Base-by-base conservation (phyloP, 306 rosid genomes). In the Trifolium dubium region DNA sequence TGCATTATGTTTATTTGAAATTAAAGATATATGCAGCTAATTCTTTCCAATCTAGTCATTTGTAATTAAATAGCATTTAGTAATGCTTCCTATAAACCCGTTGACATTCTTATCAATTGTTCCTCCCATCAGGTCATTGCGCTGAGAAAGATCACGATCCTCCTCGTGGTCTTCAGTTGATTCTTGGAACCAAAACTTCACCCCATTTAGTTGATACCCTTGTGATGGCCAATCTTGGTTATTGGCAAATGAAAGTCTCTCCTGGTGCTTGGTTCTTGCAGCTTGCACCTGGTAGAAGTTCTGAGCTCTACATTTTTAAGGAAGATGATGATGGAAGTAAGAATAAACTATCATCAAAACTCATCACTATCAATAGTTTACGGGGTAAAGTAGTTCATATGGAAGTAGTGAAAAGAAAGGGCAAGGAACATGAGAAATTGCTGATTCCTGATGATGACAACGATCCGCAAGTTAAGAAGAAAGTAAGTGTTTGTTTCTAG, bases 191-290 rank as follows among this genome's bases (percentile, higher is more conserved):
- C 55, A 90, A 87, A 79, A 90, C 85, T 66, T 50, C 77, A 56
- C 97, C 96, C 62, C 99, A 94, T 85, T 76, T 92, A 86, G 96
- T 88, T 82, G 99, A 94, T 84, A 94, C 99, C 72, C 84, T 90
- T 84, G 99, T 94, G 81, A 94, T 94, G 99, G 97, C 98, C 69
- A 94, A 94, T 88, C 90, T 94, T 64, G 99, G 99, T 31, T 94
- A 94, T 83, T 94, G 99, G 99, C 99, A 94, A 85, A 94, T 94
- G 98, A 94, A 94, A 83, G 96, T 92, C 78, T 86, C 99, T 85
- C 99, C 99, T 78, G 99, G 99, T 60, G 96, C 92, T 80, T 94
- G 99, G 99, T 88, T 87, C 85, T 82, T 92, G 84, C 99, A 94
- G 83, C 97, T 92, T 86, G 99, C 99, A 54, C 88, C 97, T 23